Evolutionary conservation across 1,284 basidiomycete genomes (phyloP), one percentile per base, ranked within the genome.

Genomic region (Lentinula novae-zelandiae): DNA sequence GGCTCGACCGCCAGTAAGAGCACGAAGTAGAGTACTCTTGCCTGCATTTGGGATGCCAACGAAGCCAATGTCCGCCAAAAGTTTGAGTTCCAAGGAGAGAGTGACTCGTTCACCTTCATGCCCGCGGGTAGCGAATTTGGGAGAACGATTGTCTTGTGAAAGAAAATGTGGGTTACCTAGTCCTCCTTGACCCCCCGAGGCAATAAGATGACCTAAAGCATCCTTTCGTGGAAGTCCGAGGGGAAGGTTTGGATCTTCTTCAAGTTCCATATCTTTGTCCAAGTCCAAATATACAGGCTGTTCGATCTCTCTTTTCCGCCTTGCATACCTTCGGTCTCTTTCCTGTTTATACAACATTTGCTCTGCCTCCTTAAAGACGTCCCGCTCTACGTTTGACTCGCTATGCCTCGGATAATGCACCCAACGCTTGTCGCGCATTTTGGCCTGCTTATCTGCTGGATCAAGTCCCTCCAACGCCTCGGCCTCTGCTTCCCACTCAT

Each of bases 1-100:
- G 10, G 92, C 90, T 15, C 89, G 77, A 1, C 89, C 89, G 5
- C 92, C 93, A 0, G 95, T 98, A 17, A 99, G 77, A 0, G 95
- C 93, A 12, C 93, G 88, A 3, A 99, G 78, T 17, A 99, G 78
- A 0, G 96, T 99, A 70, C 90, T 91, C 75, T 93, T 92, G 33
- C 91, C 90, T 0, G 93, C 95, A 68, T 99, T 99, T 1, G 97
- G 97, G 74, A 98, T 87, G 0, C 96, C 97, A 3, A 99, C 96
- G 10, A 99, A 78, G 0, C 95, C 97, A 22, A 99, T 83, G 72
- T 99, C 96, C 0, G 96, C 95, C 1, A 96, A 81, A 5, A 96
- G 83, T 73, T 99, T 98, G 67, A 99, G 89, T 73, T 98, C 96
- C n/a, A 99, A 81, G 42, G 87, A 83, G 22, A 99, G 82, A 0